Percentiles rank a stretch among this genome's conserved stretches.
Conservation (phyloP, 495 filamentous ascomycete genomes). For the Penicillium paxilli region DNA sequence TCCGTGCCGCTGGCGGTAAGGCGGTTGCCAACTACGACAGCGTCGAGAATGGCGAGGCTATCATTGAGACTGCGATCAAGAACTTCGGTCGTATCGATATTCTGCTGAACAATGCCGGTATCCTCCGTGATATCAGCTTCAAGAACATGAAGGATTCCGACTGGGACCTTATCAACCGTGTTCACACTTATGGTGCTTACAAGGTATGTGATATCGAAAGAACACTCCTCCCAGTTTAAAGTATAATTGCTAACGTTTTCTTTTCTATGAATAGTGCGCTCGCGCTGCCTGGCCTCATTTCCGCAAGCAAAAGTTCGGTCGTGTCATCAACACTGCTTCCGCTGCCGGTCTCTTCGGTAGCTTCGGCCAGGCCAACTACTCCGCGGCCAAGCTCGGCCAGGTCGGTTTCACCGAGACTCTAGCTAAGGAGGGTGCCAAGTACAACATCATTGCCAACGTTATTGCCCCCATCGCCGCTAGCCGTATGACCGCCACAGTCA, state of each 20-base stretch:
- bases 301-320: conserved; percentile 96
- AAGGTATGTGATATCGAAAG: conserved; percentile 55
- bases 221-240: not conserved
- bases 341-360: conserved; percentile 93
- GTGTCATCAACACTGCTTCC: conserved; percentile 94
- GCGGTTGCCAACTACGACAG: conserved; percentile 98
- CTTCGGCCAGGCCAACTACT: conserved; percentile 98
- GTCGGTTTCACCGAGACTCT: conserved; percentile 98
- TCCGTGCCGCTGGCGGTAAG: conserved; percentile 88
- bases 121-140: conserved; percentile 93
- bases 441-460: conserved; percentile 95
- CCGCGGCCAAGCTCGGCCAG: conserved; percentile 92
- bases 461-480: conserved; percentile 96
- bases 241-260: conserved; percentile 4
- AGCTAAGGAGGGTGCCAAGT: conserved; percentile 96
- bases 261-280: conserved; percentile 59
- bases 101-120: conserved; percentile 97
- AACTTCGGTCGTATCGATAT: conserved; percentile 91
- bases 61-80: conserved; percentile 95
- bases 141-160: conserved; percentile 98
- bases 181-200: conserved; percentile 94
- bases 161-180: conserved; percentile 92
- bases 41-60: conserved; percentile 90
- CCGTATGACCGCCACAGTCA: conserved; percentile 96
- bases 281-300: conserved; percentile 97